Evolutionary conservation across 257 asterid species (phyloP).

Genomic region (Salvia hispanica): DNA sequence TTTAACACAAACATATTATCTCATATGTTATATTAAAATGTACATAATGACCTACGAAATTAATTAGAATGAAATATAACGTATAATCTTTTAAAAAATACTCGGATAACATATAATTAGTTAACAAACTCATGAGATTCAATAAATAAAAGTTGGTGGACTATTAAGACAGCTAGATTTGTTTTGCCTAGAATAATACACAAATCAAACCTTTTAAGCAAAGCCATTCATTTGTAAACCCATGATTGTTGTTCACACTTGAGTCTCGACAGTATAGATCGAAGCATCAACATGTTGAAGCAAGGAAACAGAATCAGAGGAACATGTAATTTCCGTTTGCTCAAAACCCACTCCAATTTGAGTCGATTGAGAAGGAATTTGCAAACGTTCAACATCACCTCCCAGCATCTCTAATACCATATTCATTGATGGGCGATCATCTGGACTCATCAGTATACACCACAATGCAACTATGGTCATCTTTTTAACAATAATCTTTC

Average conservation of each 20-base stretch:
- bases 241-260: not conserved
- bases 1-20: no score
- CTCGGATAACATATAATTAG: no score
- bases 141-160: no score
- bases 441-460: conserved; percentile 17
- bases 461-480: conserved; percentile 17
- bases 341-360: not conserved
- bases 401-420: conserved; percentile 1
- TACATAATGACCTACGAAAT: no score
- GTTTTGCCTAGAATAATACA: no score
- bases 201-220: no score
- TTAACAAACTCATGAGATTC: no score
- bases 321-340: not conserved
- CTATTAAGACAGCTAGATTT: no score
- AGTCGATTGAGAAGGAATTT: not conserved
- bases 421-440: conserved; percentile 4
- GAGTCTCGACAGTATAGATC: not conserved
- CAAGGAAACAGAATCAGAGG: not conserved
- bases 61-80: no score
- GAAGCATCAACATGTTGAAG: not conserved
- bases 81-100: no score
- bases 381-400: not conserved
- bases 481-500: not conserved
- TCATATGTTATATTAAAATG: no score
- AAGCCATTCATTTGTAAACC: no score